phyloP scores from a whole-genome alignment of 805 yeast genomes.

The Metschnikowia sp. region DNA sequence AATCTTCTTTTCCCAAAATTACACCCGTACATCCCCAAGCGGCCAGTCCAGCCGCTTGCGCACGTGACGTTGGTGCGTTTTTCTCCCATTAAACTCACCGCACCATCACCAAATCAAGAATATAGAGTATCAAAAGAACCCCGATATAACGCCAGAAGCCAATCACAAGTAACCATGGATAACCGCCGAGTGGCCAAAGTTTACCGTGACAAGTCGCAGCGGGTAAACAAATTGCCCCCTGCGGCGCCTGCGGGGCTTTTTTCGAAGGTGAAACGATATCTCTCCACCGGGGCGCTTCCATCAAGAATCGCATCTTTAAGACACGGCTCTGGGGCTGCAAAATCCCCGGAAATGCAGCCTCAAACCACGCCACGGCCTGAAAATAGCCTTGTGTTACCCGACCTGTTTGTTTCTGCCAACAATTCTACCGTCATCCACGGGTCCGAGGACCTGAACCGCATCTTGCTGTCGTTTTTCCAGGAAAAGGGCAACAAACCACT shows the following conservation, averaged over 20 bases:
- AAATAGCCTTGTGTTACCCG: slow-evolving; percentile 13
- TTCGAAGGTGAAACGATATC: slow-evolving; percentile 27
- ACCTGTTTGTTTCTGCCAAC: slow-evolving; percentile 9
- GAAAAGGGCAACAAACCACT: slow-evolving; percentile 73
- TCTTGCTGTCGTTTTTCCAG: slow-evolving; percentile 66
- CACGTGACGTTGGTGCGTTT: not conserved
- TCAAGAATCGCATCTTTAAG: slow-evolving; percentile 1
- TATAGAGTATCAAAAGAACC: not conserved
- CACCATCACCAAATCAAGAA: not conserved
- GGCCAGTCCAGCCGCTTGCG: not conserved
- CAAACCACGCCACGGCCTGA: not conserved
- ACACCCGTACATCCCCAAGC: too few relatives aligned
- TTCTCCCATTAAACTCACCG: not conserved
- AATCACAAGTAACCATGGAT: slow-evolving; percentile 24
- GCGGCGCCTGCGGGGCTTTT: slow-evolving; percentile 23
- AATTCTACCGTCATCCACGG: slow-evolving; percentile 10
- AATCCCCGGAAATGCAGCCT: slow-evolving; percentile 1
- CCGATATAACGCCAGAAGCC: not conserved
- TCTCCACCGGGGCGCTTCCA: slow-evolving; percentile 16
- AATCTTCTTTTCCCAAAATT: too few relatives aligned
- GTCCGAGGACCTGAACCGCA: slow-evolving; percentile 43
- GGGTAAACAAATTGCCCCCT: slow-evolving; percentile 21
- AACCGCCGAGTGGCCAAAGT: slow-evolving; percentile 32
- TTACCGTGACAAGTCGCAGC: slow-evolving; percentile 23
- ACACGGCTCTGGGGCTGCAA: not conserved